These are phyloP conservation scores for Gigaspora rosea DNA, from an alignment of 192 early-diverging fungal species.

Conservation along the genomic window DNA sequence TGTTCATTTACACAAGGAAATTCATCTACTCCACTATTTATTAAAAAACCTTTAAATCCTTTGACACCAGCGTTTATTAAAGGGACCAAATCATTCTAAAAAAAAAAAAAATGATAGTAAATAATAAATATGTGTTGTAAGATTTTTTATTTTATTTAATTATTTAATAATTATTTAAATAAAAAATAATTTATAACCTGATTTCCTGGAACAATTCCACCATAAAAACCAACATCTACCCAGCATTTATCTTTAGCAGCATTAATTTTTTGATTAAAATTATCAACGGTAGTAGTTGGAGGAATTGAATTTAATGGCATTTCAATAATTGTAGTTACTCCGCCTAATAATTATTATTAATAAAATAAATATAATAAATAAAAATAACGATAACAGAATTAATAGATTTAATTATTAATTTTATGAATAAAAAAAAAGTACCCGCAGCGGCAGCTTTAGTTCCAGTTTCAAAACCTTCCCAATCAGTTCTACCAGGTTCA, in stretches of 20 bases:
- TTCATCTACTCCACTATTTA: constrained; percentile 81
- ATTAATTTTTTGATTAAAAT: constrained; percentile 63
- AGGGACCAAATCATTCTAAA: constrained; percentile 55
- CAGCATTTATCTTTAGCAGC: constrained; percentile 71
- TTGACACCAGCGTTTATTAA: constrained; percentile 70
- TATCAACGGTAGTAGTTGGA: constrained; percentile 73
- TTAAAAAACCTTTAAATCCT: constrained; percentile 86
- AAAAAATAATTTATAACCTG: constrained; percentile 10
- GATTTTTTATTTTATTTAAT: not conserved
- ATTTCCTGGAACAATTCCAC: constrained; percentile 79
- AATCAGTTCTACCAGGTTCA: constrained; percentile 82
- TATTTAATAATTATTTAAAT: constrained; percentile 8
- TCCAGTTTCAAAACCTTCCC: constrained; percentile 82
- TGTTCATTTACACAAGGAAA: constrained; percentile 77
- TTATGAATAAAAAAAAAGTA: not conserved
- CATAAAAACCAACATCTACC: constrained; percentile 80
- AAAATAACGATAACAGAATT: no score
- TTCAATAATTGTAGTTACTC: constrained; percentile 78
- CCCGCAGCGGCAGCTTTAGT: constrained; percentile 80
- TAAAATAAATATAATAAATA: no score
- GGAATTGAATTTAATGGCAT: constrained; percentile 89
- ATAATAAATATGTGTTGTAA: not conserved
- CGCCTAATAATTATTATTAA: constrained; percentile 54
- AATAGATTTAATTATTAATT: no score
- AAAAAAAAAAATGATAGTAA: not conserved